These are phyloP conservation scores for Helicosporidium sp. DNA, from an alignment of 139 green algal species.

Conservation along the genomic window DNA sequence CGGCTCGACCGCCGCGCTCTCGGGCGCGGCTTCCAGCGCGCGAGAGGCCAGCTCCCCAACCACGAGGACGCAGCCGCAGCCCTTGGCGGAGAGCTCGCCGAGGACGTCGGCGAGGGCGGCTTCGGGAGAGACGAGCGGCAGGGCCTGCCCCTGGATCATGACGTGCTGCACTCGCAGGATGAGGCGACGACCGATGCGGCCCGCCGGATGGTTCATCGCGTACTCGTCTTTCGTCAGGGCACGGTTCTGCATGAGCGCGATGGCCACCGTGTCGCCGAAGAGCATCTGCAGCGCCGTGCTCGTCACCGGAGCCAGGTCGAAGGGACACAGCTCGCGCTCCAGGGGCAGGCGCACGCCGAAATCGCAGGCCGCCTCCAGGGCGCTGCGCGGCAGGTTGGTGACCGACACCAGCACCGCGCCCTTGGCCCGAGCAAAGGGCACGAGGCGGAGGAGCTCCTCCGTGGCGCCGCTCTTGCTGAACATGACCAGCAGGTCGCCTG, in stretches of 20 bases:
- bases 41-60: too few relatives aligned
- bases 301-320: constrained; percentile 40
- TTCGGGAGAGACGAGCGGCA: constrained; percentile 13
- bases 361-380: constrained; percentile 26
- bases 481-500: constrained; percentile 32
- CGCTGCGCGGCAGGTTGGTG: constrained; percentile 14
- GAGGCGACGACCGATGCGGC: constrained; percentile 38
- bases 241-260: constrained; percentile 33
- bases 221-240: constrained; percentile 35
- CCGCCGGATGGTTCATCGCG: constrained; percentile 39
- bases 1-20: too few relatives aligned
- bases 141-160: constrained; percentile 14
- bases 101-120: constrained; percentile 19
- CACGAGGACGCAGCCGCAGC: constrained; percentile 28
- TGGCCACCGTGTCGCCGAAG: constrained; percentile 44
- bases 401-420: constrained; percentile 31
- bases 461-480: constrained; percentile 37
- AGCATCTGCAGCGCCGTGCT: constrained; percentile 41
- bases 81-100: constrained; percentile 31
- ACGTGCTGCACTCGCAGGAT: constrained; percentile 29
- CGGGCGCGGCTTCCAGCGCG: too few relatives aligned
- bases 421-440: constrained; percentile 38
- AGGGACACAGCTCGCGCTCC: constrained; percentile 43
- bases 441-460: constrained; percentile 36
- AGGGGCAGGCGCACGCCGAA: constrained; percentile 31